phyloP scores from a whole-genome alignment of 2,329 filamentous ascomycete species.

The Apiospora phragmitis region DNA sequence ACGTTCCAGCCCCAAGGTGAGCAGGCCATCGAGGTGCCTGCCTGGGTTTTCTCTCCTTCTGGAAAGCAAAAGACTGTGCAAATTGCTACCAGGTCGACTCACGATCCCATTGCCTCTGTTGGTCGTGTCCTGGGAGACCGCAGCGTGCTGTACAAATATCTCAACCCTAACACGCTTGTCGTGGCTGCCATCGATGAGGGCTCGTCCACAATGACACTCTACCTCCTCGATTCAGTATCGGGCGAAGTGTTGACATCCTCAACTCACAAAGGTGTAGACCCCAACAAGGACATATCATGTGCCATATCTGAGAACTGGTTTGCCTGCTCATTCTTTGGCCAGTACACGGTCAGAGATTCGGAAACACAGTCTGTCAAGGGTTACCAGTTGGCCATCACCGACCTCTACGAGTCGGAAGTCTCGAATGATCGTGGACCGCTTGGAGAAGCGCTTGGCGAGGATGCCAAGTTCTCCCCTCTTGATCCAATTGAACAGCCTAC shows the following conservation, averaged over 20 bases:
- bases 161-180: constrained; percentile 83
- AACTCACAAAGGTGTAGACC: constrained; percentile 73
- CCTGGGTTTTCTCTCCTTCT: constrained; percentile 75
- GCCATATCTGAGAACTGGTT: constrained; percentile 95
- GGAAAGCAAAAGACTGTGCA: constrained; percentile 66
- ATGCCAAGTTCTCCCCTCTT: constrained; percentile 76
- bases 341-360: constrained; percentile 58
- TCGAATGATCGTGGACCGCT: constrained; percentile 84
- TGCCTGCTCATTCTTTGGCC: constrained; percentile 74
- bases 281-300: constrained; percentile 71
- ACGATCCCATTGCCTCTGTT: constrained; percentile 92
- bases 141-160: constrained; percentile 94
- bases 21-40: constrained; percentile 44
- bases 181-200: constrained; percentile 67
- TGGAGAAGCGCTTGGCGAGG: constrained; percentile 43
- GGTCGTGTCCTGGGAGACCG: constrained; percentile 90
- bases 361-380: constrained; percentile 67
- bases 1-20: constrained; percentile 47
- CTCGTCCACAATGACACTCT: constrained; percentile 64
- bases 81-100: constrained; percentile 66
- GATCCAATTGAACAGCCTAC: constrained; percentile 60
- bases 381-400: constrained; percentile 81
- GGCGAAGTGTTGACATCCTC: constrained; percentile 75
- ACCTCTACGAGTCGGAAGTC: constrained; percentile 84
- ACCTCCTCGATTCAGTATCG: constrained; percentile 83